Evolutionary conservation across 2,329 filamentous ascomycete genomes (phyloP), one percentile per base, ranked within the genome.

Genomic region (Zopfia rhizophila): DNA sequence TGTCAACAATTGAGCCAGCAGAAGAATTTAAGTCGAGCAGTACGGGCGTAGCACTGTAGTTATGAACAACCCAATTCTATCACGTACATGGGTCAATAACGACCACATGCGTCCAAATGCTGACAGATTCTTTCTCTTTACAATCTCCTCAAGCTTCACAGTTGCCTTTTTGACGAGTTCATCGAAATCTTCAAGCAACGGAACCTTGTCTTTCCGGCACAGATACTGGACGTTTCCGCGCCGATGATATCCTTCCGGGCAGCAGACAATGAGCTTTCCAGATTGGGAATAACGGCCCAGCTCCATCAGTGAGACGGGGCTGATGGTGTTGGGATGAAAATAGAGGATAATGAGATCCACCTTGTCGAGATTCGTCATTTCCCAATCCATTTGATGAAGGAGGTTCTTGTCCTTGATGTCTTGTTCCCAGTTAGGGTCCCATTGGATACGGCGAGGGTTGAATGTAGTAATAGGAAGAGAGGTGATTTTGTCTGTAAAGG

Each of bases 391-490:
- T 64, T 86, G 82, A 40, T 79, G 66, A 12, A 63, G 64, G 62
- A 79, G 85, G 0, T 71, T 75, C 5, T 53, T 50, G 45, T 75
- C 76, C 0, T 63, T 57, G 18, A 75, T 67, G 35, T 82, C 76
- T 51, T 85, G 79, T n/a, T 48, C 60, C 82, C 82, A 85, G 1
- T 69, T 75, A 11, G 55, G 55, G 59, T 83, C 77, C 83, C 82
- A 86, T 63, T 83, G 78, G 5, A 63, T 23, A 2, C 82, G 77
- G 12, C 74, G 65, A 0, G 83, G 83, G 50, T 86, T 79, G 58
- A 79, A 72, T 46, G 85, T 66, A 4, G 78, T 81, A 40, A 84
- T 58, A 2, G 75, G 72, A 1, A 72, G 54, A 8, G 69, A 50
- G 0, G 67, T 52, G 27, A 84, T 68, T 2, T 66, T 62, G 7